Base-by-base conservation (phyloP, 352 stramenopile genomes). In the Globisporangium spiculum region DNA sequence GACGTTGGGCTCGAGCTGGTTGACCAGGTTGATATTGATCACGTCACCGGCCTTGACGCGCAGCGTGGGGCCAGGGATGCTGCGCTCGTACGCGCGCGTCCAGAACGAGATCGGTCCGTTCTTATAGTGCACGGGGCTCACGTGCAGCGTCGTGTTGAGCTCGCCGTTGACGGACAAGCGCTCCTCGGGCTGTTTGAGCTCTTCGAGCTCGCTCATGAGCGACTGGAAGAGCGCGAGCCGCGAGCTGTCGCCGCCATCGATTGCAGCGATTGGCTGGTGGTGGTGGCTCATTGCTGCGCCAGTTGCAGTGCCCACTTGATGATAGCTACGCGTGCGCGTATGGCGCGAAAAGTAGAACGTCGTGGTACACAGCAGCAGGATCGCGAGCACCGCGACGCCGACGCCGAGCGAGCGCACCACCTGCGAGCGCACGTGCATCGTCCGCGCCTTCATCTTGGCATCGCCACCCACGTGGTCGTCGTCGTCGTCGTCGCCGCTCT, bases 51-150 rank as follows among this genome's bases (percentile, higher is more conserved):
- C 78, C 52, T 80, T 66, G n/a, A 92, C 65, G n/a, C 81, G 72
- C 38, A 93, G 63, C 52, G 88, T 75, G 1, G 86, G 86, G 0
- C 80, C 88, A 0, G 88, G 86, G 2, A 90, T 71, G 34, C 67
- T 74, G 56, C 77, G 68, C 30, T 94, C 85, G 71, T 86, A 96
- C 56, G 74, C 69, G 32, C 88, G 79, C 27, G 87, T 93, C 65
- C 77, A 91, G 74, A 94, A 93, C 9, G 79, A 73, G 55, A 96
- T 80, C 2, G 81, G 84, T 0, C 81, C 82, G 62, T 78, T 73
- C 9, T 74, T 73, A 38, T 90, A 84, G 26, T 75, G 79, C 63
- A 69, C 74, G 12, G 82, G 38, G 0, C 59, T 52, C 16, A 94
- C 80, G 10, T 66, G 71, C 14, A 96, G 62, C 20, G 74, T 86